A percentile compares a stretch with the other conserved stretches of the same genome.
These are phyloP conservation scores for Arthroderma uncinatum DNA, from an alignment of 2,329 filamentous ascomycete genomes.

Conservation along the genomic window DNA sequence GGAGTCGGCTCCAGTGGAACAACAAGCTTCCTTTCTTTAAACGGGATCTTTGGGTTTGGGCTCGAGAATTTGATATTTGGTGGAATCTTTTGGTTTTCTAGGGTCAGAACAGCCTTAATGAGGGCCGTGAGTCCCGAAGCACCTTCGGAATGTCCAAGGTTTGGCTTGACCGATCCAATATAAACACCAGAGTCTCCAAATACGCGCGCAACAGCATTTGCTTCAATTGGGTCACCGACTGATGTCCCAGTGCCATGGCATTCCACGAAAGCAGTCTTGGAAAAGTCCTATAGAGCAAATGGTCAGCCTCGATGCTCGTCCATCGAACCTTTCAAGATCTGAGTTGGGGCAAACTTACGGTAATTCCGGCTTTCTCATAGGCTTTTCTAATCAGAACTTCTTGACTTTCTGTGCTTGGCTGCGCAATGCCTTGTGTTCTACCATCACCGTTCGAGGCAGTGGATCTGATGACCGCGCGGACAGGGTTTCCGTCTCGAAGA, in stretches of 20 bases:
- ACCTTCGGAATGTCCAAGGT: slow-evolving; percentile 22
- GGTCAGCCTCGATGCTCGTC: slow-evolving; percentile 21
- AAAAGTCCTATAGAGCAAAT: too few relatives aligned
- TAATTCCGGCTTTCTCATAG: too few relatives aligned
- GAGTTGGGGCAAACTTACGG: too few relatives aligned
- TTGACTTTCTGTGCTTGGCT: slow-evolving; percentile 18
- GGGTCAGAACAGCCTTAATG: slow-evolving; percentile 19
- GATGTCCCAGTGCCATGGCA: slow-evolving; percentile 28
- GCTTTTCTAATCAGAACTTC: slow-evolving; percentile 23
- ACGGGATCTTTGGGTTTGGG: slow-evolving; percentile 20
- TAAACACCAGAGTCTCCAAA: slow-evolving; percentile 13
- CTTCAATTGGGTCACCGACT: slow-evolving; percentile 21
- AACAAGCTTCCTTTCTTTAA: slow-evolving; percentile 11
- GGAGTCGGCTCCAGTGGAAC: slow-evolving; percentile 15
- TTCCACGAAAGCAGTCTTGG: slow-evolving; percentile 10
- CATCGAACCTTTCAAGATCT: too few relatives aligned
- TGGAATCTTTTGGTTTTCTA: slow-evolving; percentile 21
- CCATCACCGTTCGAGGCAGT: slow-evolving; percentile 24
- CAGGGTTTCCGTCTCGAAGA: slow-evolving; percentile 25
- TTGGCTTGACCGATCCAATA: slow-evolving; percentile 21
- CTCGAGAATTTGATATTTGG: slow-evolving; percentile 21
- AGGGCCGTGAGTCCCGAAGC: slow-evolving; percentile 22
- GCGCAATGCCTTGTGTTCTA: slow-evolving; percentile 16
- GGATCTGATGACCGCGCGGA: slow-evolving; percentile 26
- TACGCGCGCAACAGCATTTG: slow-evolving; percentile 12